Conservation (phyloP, 2,329 filamentous ascomycete genomes). For the Colletotrichum tamarilloi region DNA sequence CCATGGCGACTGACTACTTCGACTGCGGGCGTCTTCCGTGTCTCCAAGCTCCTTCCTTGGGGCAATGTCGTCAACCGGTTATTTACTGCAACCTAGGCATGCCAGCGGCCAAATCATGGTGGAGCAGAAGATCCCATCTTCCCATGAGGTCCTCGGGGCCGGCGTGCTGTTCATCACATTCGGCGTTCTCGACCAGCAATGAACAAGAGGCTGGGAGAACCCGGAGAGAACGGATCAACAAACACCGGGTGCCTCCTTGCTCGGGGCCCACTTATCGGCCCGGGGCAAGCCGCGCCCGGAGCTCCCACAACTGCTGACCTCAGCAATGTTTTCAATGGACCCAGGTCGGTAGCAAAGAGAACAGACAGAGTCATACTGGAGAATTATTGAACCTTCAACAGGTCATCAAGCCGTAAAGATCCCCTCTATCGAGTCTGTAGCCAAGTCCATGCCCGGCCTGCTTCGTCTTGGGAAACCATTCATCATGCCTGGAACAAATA, state of each 20-base stretch:
- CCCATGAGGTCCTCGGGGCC: not conserved
- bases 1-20: not conserved
- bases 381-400: not conserved
- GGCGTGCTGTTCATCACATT: not conserved
- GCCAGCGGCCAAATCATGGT: not conserved
- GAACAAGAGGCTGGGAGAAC: not conserved
- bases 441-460: not conserved
- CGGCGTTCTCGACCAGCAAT: not conserved
- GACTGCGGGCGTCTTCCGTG: not conserved
- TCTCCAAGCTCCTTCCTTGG: not conserved
- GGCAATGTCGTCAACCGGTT: not conserved
- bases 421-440: not conserved
- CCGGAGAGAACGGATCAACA: not conserved
- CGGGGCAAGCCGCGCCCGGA: not conserved
- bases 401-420: not conserved
- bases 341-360: not conserved
- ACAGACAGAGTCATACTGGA: not conserved
- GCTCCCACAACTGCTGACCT: not conserved
- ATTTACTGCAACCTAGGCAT: not conserved
- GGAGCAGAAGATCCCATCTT: not conserved
- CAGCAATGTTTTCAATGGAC: not conserved
- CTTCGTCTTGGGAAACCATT: not conserved
- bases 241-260: conserved; percentile 4
- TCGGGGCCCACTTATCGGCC: conserved; percentile 15
- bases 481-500: not conserved